Base-by-base conservation (phyloP, 352 stramenopile genomes). In the Peronospora tabacina region DNA sequence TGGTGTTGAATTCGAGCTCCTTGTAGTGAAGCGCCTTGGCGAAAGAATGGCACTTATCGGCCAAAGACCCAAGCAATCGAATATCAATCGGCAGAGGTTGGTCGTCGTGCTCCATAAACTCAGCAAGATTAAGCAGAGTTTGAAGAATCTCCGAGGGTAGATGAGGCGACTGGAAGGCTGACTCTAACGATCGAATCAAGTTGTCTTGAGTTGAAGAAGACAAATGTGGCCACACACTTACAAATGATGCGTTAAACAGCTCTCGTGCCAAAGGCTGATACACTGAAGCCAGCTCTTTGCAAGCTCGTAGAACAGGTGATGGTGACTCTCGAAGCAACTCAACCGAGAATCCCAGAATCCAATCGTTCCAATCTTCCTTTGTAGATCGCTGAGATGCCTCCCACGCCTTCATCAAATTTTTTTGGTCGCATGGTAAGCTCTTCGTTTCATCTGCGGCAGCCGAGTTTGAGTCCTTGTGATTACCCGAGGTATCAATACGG, bases 61-160 rank as follows among this genome's bases (percentile, higher is more conserved):
- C 96, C 13, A 99, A 75, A 45, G 97, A 92, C 5, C 95, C 96
- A 3, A 99, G 77, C 16, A 98, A 70, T 0, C 89, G 83, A 59
- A 98, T 98, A 59, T 98, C 94, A 55, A 99, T 99, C 11, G 96
- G 95, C 33, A 99, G 66, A 12, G 82, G 79, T 63, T 97, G 83
- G 48, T 98, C 95, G 55, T 99, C 95, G 52, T 98, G 95, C 70
- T 99, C 97, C 94, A 99, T 98, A 48, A 99, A 99, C 77, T 99
- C 97, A 5, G 95, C 96, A 12, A 99, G 74, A 61, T 99, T 98
- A 10, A 99, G 67, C 26, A 99, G 75, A 26, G 89, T 93, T 64
- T 98, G 95, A 8, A 99, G 58, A 30, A 99, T 99, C 67, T 99
- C 96, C 13, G 95, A 94, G n/a, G 96, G 97, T 6, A 96, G 61